phyloP scores from a whole-genome alignment of 1,139 yeast genomes.

The Lodderomyces pseudojiufengensis region DNA sequence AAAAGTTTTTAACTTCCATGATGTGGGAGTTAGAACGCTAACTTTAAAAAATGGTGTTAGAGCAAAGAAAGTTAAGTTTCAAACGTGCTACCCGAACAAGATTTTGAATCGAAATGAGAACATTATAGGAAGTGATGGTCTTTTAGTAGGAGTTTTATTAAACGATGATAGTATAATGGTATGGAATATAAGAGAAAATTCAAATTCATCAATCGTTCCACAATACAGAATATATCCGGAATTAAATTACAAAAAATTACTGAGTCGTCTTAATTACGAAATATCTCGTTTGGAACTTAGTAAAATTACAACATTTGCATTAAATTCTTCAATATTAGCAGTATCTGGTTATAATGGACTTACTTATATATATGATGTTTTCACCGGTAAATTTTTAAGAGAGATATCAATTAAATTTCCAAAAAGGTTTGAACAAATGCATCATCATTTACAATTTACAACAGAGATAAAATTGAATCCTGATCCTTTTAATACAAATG shows the following conservation, averaged over 20 bases:
- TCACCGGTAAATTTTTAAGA: slow-evolving; percentile 54
- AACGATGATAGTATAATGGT: slow-evolving; percentile 37
- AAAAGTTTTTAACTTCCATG: slow-evolving; percentile 23
- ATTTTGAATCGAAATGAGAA: slow-evolving; percentile 14
- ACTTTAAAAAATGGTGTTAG: slow-evolving; percentile 15
- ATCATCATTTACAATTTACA: slow-evolving; percentile 35
- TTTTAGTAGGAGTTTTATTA: slow-evolving; percentile 33
- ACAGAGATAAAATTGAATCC: slow-evolving; percentile 41
- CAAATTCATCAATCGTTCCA: slow-evolving; percentile 15
- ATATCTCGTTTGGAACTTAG: slow-evolving; percentile 8
- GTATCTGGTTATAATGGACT: slow-evolving; percentile 65
- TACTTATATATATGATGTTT: slow-evolving; percentile 58
- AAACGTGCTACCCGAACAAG: slow-evolving; percentile 10
- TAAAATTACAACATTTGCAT: slow-evolving; percentile 27
- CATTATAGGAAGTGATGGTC: slow-evolving; percentile 37
- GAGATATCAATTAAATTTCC: slow-evolving; percentile 48
- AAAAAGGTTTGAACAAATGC: slow-evolving; percentile 28
- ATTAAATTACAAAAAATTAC: slow-evolving; percentile 17
- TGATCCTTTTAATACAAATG: slow-evolving; percentile 42
- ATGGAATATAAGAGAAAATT: slow-evolving; percentile 36
- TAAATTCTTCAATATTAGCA: slow-evolving; percentile 47
- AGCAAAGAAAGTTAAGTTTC: slow-evolving; percentile 21
- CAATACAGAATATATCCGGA: slow-evolving; percentile 21
- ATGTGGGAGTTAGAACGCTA: slow-evolving; percentile 8
- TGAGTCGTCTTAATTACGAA: slow-evolving; percentile 13